Percentiles rank a stretch among this genome's conserved stretches.
These are phyloP conservation scores for Aspergillus melleus DNA, from an alignment of 2,329 filamentous ascomycete species.

Conservation along the genomic window DNA sequence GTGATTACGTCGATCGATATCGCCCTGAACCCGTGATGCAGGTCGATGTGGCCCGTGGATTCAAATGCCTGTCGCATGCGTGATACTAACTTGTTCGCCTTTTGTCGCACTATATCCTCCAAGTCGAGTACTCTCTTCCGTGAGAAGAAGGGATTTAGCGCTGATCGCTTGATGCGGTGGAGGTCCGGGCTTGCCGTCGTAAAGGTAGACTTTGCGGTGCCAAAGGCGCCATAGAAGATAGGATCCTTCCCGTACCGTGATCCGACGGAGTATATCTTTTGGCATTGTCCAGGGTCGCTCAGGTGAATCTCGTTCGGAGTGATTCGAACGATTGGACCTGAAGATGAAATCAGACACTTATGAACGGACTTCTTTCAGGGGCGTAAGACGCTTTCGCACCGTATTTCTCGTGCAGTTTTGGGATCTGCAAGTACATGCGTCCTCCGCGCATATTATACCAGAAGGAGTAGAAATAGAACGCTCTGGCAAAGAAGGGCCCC, in stretches of 20 bases:
- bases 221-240: conserved; percentile 28
- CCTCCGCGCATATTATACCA: conserved; percentile 27
- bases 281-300: conserved; percentile 25
- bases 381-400: conserved; percentile 14
- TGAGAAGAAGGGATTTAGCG: conserved; percentile 34
- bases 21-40: conserved; percentile 27
- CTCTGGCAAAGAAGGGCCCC: conserved; percentile 27
- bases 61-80: conserved; percentile 21
- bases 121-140: conserved; percentile 22
- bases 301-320: conserved; percentile 31
- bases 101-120: conserved; percentile 25
- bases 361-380: not conserved
- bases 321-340: conserved; percentile 31
- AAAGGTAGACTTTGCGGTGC: conserved; percentile 31
- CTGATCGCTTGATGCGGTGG: conserved; percentile 29
- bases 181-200: conserved; percentile 25
- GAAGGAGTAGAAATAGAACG: conserved; percentile 21
- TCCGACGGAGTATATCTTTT: conserved; percentile 27
- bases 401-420: conserved; percentile 28
- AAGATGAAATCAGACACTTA: not conserved
- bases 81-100: conserved; percentile 22
- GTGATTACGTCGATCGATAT: conserved; percentile 31
- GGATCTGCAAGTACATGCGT: conserved; percentile 25
- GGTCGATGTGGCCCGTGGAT: conserved; percentile 15
- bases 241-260: conserved; percentile 26